Evolutionary conservation across 352 stramenopile genomes (phyloP), one percentile per base, ranked within the genome.

Genomic region (Phytophthora agathidicida): DNA sequence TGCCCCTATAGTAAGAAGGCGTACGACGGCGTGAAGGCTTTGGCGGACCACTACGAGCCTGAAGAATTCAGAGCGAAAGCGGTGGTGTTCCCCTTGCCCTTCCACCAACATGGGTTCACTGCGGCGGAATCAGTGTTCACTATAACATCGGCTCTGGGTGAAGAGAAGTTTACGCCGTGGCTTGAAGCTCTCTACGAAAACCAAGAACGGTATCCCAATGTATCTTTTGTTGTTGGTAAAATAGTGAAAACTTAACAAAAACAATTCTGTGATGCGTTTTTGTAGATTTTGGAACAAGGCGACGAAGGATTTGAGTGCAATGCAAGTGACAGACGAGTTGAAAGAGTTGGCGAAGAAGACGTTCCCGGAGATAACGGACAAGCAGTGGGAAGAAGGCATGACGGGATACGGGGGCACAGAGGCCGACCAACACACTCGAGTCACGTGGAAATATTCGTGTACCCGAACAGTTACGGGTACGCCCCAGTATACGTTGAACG

Each of bases 401-500:
- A 83, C 77, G 1, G 78, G 80, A 9, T 86, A 83, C 39, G 84
- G 84, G n/a, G 80, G 80, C 36, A 89, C 80, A 5, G 49, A 81
- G 20, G 79, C 75, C 1, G 80, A 92, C 53, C 66, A 77, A 14
- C 49, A 70, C 7, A 68, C 75, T 8, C 76, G 84, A 10, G 65
- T 74, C 13, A 65, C 75, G 16, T 94, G 84, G 84, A 91, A 94
- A 50, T 91, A 92, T 51, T 59, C 76, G 22, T 91, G 82, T 53
- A 79, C 84, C 8, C 76, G 84, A 10, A 75, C 66, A 20, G 71
- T 86, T 39, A 80, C 84, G 27, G 84, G 82, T 14, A 94, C 84
- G 19, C 84, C 84, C 20, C 60, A 86, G 57, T 94, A 94, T 61
- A 85, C 59, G n/a, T 67, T 94, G 54, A 94, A 94, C 33, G 82